phyloP scores from a whole-genome alignment of 768 basidiomycete species.

The Trametes cingulata region DNA sequence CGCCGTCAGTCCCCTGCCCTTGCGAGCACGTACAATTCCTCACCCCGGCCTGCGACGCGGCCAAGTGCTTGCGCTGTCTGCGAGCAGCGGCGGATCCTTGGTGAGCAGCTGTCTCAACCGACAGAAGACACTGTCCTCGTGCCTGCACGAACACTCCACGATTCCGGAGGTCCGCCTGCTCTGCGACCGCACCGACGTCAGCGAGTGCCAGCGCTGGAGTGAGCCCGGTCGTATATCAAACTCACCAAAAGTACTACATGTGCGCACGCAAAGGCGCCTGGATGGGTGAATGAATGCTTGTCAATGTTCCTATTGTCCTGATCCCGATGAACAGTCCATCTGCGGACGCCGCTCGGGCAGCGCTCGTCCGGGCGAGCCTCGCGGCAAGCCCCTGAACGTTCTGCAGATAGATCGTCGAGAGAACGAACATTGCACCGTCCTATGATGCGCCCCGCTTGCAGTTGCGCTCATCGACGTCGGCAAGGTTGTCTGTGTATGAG shows the following conservation, averaged over 20 bases:
- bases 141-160: neutral
- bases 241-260: neutral
- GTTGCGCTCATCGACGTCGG: neutral
- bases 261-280: neutral
- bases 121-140: neutral
- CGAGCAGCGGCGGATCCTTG: conserved; percentile 17
- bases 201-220: neutral
- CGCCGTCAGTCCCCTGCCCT: neutral
- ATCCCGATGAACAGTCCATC: neutral
- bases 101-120: neutral
- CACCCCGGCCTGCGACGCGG: neutral
- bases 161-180: neutral
- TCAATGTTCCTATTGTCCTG: neutral
- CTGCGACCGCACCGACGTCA: neutral
- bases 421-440: neutral
- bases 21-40: neutral
- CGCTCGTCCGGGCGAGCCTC: neutral
- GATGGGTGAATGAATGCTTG: neutral
- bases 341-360: neutral
- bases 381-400: neutral
- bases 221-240: too few relatives aligned
- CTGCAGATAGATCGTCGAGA: conserved; percentile 1
- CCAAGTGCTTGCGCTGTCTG: neutral
- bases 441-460: neutral
- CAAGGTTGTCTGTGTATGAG: neutral